Evolutionary conservation across 139 green algal species (phyloP), one percentile per base, ranked within the genome.

Genomic region (Chlorella sp.): DNA sequence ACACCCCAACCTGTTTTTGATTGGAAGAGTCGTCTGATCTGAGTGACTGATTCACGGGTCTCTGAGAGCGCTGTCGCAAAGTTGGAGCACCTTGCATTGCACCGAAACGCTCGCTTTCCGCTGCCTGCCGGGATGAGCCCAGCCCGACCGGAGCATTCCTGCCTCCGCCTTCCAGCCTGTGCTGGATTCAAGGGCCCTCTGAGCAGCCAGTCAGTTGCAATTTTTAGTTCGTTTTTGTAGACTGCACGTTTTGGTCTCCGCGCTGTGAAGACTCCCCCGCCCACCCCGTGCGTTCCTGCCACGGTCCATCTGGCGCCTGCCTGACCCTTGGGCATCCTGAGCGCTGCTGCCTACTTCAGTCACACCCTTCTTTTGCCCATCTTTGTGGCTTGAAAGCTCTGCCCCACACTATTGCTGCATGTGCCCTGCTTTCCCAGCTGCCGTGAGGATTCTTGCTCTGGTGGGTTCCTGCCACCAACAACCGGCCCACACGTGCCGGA

Each of bases 11-110:
- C 26, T 74, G 32, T n/a, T 56, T n/a, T 36, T 34, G 28, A 71
- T 79, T 73, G 83, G 83, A 87, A 87, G 83, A 83, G 83, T 74
- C 83, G 83, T 83, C 83, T 87, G 83, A 87, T 23, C 82, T 87
- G 28, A 87, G 82, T 87, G 82, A 87, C 41, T 87, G 83, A 83
- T 26, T 21, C 60, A 79, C 47, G 44, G 81, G 60, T 83, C 47
- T 62, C 83, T 74, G 83, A 87, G 83, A 87, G 83, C 83, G 57
- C 5, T 25, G 32, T 28, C 32, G 67, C 67, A 41, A 41, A 18
- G 23, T 26, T 25, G 39, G 39, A 26, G 65, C 11, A 18, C 65
- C 65, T 1, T 44, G 67, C 32, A 32, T 16, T 32, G 28, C 39
- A 21, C 32, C 21, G 9, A 57, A 0, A n/a, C 34, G 1, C 2